Conservation (phyloP, 163 green algal species). For the Scenedesmus sp. region DNA sequence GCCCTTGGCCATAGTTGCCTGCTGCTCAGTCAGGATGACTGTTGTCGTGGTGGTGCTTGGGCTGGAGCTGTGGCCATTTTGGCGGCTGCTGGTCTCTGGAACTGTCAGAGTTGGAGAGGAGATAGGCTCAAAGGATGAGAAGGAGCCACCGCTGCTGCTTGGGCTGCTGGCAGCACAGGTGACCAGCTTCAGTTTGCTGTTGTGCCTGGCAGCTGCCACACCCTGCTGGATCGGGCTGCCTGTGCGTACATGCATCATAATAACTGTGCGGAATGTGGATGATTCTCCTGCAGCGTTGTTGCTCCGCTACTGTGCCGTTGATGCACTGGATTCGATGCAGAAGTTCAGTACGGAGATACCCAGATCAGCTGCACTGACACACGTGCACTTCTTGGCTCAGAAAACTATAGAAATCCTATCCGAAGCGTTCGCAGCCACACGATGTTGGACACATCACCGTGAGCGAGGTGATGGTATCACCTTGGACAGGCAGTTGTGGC, state of each 20-base stretch:
- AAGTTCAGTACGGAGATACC: background rate
- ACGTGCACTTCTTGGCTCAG: background rate
- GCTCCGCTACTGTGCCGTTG: background rate
- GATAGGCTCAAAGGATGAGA: background rate
- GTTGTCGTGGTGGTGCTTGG: background rate
- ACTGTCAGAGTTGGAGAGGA: background rate
- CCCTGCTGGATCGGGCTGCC: background rate
- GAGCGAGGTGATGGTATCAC: background rate
- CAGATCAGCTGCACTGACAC: background rate
- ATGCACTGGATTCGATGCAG: background rate
- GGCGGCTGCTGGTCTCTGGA: conserved; percentile 5
- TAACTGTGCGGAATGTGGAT: background rate
- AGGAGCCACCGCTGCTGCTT: background rate
- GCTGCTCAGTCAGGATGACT: conserved; percentile 25
- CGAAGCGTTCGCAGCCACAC: background rate
- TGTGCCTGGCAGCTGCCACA: background rate
- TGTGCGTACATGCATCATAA: background rate
- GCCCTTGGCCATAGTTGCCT: conserved; percentile 14
- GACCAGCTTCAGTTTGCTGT: background rate
- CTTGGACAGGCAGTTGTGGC: background rate
- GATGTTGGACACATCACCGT: background rate
- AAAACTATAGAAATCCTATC: background rate
- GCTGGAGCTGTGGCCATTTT: background rate
- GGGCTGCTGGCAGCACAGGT: background rate
- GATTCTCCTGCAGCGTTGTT: background rate